Base-by-base conservation (phyloP, 306 rosid genomes). In the Sicyos edulis region DNA sequence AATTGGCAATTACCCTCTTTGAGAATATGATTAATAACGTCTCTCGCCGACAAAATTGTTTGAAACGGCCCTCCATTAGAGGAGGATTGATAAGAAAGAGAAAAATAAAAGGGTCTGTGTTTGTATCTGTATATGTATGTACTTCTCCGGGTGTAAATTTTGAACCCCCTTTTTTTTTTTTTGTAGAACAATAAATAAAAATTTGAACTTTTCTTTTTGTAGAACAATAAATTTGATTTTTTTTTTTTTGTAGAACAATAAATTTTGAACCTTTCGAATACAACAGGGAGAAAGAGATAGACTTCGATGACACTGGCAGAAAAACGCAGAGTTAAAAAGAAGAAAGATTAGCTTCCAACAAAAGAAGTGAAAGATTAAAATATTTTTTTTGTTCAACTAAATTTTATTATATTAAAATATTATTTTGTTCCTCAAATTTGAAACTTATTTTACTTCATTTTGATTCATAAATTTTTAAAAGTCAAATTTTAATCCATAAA, bases 1-100 rank as follows among this genome's bases (percentile, higher is more conserved):
- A 84, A 89, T 79, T 78, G 78, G 71, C 16, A 77, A 82, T 84
- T 75, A 76, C 76, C 60, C 37, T 9, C 37, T 34, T 42, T 70
- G 77, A 73, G 61, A 74, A 76, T 60, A 85, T 90, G 89, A 88
- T 87, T 83, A 87, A 77, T 83, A 90, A 85, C 90, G 89, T 88
- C 83, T 88, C 72, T 85, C 80, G 88, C 98, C 96, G 96, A 92
- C 96, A 90, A 78, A 76, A 73, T 78, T 73, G 85, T 85, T 84
- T 77, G 80, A 83, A 92, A 86, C 88, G 91, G 91, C 85, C 87
- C 82, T 84, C 81, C 71, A 65, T 54, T 54, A 75, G 49, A 37
- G 77, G 75, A 80, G 71, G 50, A 32, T 82, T 51, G 71, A 63
- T 58, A 70, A 53, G 50, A 54, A 15, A 19, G 34, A 24, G 11